Conservation (phyloP, 2,329 filamentous ascomycete species). For the Fusarium drepaniforme region DNA sequence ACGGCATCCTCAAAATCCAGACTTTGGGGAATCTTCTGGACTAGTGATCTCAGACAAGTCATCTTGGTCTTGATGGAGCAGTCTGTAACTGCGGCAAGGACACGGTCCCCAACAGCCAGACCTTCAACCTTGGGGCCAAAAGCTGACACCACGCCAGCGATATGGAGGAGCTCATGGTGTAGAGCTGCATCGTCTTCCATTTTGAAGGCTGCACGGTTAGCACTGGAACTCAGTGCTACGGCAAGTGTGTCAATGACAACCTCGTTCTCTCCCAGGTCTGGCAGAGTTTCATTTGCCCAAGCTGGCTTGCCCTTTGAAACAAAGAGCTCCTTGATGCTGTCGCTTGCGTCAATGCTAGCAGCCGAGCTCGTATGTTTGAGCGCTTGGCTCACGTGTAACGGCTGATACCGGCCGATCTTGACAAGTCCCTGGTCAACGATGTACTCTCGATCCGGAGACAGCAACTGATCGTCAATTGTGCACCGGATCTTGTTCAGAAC, state of each 20-base stretch:
- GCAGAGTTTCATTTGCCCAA: not conserved
- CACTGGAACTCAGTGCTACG: not conserved
- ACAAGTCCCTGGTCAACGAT: not conserved
- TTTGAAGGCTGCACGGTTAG: not conserved
- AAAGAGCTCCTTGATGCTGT: not conserved
- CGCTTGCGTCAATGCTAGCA: not conserved
- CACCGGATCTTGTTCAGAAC: not conserved
- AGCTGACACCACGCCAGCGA: not conserved
- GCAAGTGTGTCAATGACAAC: not conserved
- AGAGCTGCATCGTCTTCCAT: not conserved
- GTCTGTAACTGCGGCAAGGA: not conserved
- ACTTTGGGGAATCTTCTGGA: not conserved
- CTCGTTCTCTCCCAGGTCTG: not conserved
- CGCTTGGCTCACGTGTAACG: not conserved
- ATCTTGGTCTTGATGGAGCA: not conserved
- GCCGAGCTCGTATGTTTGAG: not conserved
- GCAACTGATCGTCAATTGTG: not conserved
- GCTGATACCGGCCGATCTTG: constrained; percentile 4
- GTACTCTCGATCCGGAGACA: not conserved
- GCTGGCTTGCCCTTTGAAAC: not conserved
- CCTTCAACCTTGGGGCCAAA: not conserved
- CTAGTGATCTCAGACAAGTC: not conserved
- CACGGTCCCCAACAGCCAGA: not conserved
- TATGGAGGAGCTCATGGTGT: not conserved
- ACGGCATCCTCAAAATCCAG: not conserved